Base-by-base conservation (phyloP, 352 stramenopile species). In the Phytopythium kandeliae region DNA sequence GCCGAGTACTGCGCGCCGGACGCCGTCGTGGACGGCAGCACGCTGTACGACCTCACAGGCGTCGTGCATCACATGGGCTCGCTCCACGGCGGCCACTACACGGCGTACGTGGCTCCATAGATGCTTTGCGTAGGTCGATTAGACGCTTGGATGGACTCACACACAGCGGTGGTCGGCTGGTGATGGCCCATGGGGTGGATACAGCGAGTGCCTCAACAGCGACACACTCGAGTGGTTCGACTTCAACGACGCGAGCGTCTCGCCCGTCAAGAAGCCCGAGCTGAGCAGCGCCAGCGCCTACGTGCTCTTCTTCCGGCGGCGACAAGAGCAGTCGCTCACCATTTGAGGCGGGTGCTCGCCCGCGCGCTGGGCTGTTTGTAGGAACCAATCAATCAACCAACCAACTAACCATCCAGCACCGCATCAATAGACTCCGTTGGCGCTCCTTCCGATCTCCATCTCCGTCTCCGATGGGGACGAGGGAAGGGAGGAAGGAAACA, bases 1-100 rank as follows among this genome's bases (percentile, higher is more conserved):
- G 59, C 62, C 8, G 73, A 84, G n/a, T 92, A 75, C 51, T 91
- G 74, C 54, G 74, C 77, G 7, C 57, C 59, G 12, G 82, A 89
- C 36, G 74, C 72, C 8, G 66, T 86, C n/a, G 49, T 89, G 6
- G 80, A 85, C 24, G 76, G 82, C 42, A 82, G 69, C 38, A 86
- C 74, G 7, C 44, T 74, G 16, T 95, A 95, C 55, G 78, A 94
- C 57, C 71, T 95, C 37, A 74, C 75, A 8, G 78, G 76, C 21
- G 75, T 94, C 50, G 74, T 89, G 38, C 65, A 94, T 44, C 85
- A 95, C 63, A 76, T 87, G 46, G 85, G 85, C 16, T 78, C 67
- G 26, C 65, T 95, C 9, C 74, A 86, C 31, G 80, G 79, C 19
- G 83, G 85, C 12, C 85, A 95, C 57, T 95, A 95, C 65, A 95